A percentile compares a stretch with the other conserved stretches of the same genome.
These are phyloP conservation scores for Fusarium proliferatum DNA, from an alignment of 2,329 filamentous ascomycete genomes.

Conservation along the genomic window DNA sequence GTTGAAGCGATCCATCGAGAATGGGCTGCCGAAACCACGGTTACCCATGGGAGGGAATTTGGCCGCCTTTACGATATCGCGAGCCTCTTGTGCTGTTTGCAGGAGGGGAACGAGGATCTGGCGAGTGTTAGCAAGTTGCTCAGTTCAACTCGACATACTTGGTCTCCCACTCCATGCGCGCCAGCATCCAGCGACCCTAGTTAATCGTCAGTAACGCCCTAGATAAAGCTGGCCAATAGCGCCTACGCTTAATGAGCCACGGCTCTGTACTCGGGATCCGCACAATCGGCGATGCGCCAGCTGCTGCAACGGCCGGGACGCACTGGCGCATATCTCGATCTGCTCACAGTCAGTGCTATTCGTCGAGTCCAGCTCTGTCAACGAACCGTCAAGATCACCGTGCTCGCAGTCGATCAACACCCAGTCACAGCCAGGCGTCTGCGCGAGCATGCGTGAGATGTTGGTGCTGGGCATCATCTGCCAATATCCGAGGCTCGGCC, in stretches of 20 bases:
- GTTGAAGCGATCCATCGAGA: slow-evolving; percentile 16
- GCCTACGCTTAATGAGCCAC: slow-evolving; percentile 17
- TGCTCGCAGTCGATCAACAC: slow-evolving; percentile 16
- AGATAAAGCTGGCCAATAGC: no score
- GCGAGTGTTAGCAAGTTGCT: background rate
- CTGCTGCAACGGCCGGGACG: slow-evolving; percentile 17
- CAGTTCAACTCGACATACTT: fast-evolving
- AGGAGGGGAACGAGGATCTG: slow-evolving; percentile 14
- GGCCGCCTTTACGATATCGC: slow-evolving; percentile 1
- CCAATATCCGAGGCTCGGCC: slow-evolving; percentile 13
- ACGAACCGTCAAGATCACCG: slow-evolving; percentile 11
- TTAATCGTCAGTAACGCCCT: background rate
- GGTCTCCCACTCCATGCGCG: slow-evolving; percentile 11
- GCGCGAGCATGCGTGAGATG: slow-evolving; percentile 20
- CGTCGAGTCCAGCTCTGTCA: fast-evolving
- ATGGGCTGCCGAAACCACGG: slow-evolving; percentile 14
- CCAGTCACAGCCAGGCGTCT: slow-evolving; percentile 11
- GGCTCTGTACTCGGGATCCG: slow-evolving; percentile 16
- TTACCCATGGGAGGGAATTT: slow-evolving; percentile 19
- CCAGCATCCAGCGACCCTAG: slow-evolving; percentile 11
- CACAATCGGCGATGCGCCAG: slow-evolving; percentile 23
- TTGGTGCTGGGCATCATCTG: slow-evolving; percentile 19
- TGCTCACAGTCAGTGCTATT: background rate
- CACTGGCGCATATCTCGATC: slow-evolving; percentile 18
- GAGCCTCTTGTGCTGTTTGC: slow-evolving; percentile 10